Conservation (phyloP, 106 monocot genomes). For the Acorus calamus region DNA sequence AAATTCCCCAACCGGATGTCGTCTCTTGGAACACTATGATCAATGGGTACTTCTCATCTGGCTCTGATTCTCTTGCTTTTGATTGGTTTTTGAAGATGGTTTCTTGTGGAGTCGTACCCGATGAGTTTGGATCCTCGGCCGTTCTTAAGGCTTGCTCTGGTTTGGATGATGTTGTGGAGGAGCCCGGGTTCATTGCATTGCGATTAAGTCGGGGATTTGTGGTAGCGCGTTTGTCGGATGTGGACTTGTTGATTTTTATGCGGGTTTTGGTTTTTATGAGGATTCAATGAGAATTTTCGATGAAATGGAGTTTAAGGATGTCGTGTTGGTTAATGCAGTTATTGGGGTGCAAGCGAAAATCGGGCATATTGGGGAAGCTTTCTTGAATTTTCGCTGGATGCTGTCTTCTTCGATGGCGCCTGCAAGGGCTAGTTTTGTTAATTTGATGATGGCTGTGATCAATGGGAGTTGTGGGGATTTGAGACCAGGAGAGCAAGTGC, state of each 20-base stretch:
- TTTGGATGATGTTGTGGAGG: not conserved
- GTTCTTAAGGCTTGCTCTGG: constrained; percentile 4
- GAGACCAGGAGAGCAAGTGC: constrained; percentile 17
- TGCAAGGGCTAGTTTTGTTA: constrained; percentile 23
- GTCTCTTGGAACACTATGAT: constrained; percentile 43
- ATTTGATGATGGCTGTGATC: constrained; percentile 5
- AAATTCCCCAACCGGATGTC: constrained; percentile 33
- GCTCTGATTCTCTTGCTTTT: not conserved
- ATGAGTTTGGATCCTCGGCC: constrained; percentile 10
- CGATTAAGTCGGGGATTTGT: constrained; percentile 10
- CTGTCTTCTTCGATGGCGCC: not conserved
- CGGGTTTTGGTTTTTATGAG: not conserved
- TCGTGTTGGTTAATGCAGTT: constrained; percentile 13
- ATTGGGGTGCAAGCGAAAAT: constrained; percentile 10
- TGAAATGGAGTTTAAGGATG: constrained; percentile 10
- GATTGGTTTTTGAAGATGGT: constrained; percentile 9
- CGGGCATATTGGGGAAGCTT: constrained; percentile 13
- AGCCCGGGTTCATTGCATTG: constrained; percentile 9
- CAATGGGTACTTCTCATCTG: constrained; percentile 7
- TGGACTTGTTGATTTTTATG: constrained; percentile 17
- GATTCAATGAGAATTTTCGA: constrained; percentile 11
- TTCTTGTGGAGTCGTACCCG: constrained; percentile 6
- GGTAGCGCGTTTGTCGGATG: constrained; percentile 16
- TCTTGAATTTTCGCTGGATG: constrained; percentile 6
- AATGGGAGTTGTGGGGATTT: not conserved